phyloP scores from a whole-genome alignment of 495 filamentous ascomycete species.

The Parathielavia appendiculata region DNA sequence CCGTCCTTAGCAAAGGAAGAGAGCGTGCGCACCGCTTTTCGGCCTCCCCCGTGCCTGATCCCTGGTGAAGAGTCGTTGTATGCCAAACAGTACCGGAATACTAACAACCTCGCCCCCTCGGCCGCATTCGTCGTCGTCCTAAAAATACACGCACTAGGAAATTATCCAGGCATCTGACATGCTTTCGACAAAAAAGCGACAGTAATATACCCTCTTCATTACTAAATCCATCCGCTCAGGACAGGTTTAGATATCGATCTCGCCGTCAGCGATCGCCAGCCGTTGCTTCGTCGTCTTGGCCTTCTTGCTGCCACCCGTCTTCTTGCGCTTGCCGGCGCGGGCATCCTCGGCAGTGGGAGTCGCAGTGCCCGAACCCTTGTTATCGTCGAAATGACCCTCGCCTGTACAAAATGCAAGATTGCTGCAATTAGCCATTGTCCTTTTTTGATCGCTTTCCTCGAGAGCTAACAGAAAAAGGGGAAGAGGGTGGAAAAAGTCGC shows the following conservation, averaged over 20 bases:
- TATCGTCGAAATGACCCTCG: slow-evolving; percentile 91
- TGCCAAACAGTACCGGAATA: not conserved
- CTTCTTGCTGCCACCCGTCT: slow-evolving; percentile 65
- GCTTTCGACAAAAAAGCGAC: too few relatives aligned
- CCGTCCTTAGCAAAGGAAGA: not conserved
- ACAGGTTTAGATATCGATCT: slow-evolving; percentile 36
- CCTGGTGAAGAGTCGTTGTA: not conserved
- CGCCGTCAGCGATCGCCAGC: slow-evolving; percentile 79
- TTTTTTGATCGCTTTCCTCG: not conserved
- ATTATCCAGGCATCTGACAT: too few relatives aligned
- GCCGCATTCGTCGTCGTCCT: not conserved
- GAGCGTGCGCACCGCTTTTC: not conserved
- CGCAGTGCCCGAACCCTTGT: slow-evolving; percentile 75
- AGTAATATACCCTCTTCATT: slow-evolving; percentile 8
- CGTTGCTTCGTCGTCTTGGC: slow-evolving; percentile 88
- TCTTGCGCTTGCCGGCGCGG: slow-evolving; percentile 44
- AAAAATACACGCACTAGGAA: not conserved
- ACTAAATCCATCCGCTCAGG: not conserved
- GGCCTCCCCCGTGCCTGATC: not conserved
- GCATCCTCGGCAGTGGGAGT: slow-evolving; percentile 64
- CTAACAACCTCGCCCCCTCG: not conserved
- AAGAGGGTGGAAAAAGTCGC: not conserved
- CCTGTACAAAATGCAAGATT: slow-evolving; percentile 55
- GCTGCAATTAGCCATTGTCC: slow-evolving; percentile 5
- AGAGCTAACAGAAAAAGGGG: not conserved